phyloP scores from a whole-genome alignment of 768 basidiomycete genomes.

The Phaeotremella skinneri region DNA sequence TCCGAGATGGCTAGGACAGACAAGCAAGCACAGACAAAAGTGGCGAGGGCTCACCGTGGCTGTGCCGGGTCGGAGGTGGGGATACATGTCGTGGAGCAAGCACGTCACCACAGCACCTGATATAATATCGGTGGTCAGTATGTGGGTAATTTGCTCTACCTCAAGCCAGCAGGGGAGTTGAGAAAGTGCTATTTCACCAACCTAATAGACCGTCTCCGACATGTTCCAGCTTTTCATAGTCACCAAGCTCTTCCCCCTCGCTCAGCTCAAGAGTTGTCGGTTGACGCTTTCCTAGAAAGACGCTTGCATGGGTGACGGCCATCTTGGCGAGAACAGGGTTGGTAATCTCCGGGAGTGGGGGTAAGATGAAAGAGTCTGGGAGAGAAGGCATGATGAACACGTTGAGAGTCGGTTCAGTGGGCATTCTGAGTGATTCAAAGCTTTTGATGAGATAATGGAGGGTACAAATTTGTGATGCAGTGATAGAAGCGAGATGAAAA shows the following conservation, averaged over 20 bases:
- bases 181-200: slow-evolving; percentile 14
- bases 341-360: slow-evolving; percentile 29
- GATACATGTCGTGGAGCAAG: slow-evolving; percentile 36
- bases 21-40: neutral
- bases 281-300: slow-evolving; percentile 1
- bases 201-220: slow-evolving; percentile 40
- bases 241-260: slow-evolving; percentile 5
- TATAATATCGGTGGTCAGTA: neutral
- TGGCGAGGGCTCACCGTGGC: slow-evolving; percentile 25
- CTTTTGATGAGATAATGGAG: neutral
- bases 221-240: slow-evolving; percentile 46
- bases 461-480: neutral
- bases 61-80: slow-evolving; percentile 28
- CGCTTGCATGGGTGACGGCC: slow-evolving; percentile 27
- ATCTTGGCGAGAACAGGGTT: slow-evolving; percentile 13
- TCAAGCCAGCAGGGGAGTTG: neutral
- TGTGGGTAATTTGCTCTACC: no score
- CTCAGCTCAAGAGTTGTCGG: slow-evolving; percentile 9
- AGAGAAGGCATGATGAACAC: slow-evolving; percentile 10
- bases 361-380: slow-evolving; percentile 14
- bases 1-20: slow-evolving; percentile 1
- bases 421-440: neutral
- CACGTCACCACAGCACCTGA: slow-evolving; percentile 26
- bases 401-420: neutral
- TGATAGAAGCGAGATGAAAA: neutral